Conservation (phyloP, 306 rosid species). For the Cicer judaicum region DNA sequence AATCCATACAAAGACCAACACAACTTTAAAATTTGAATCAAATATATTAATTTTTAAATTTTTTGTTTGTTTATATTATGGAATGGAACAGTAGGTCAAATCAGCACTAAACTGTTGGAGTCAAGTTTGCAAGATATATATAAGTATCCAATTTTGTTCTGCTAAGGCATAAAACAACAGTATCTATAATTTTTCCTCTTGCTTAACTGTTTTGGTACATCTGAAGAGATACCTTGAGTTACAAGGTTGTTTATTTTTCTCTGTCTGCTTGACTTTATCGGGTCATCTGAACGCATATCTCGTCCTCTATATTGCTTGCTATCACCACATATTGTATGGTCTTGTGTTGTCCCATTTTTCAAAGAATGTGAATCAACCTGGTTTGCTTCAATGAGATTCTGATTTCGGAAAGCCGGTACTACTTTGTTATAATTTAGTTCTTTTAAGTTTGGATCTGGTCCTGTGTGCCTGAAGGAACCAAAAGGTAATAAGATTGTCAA, state of each 20-base stretch:
- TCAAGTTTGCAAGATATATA: conserved; percentile 14
- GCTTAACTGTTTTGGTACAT: conserved; percentile 42
- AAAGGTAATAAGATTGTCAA: conserved; percentile 7
- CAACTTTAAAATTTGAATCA: too few species aligned
- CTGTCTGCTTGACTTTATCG: conserved; percentile 41
- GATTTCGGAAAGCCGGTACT: conserved; percentile 68
- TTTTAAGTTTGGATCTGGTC: conserved; percentile 53
- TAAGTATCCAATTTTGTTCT: conserved; percentile 1
- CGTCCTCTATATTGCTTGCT: conserved; percentile 34
- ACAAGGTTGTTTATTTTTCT: conserved; percentile 13
- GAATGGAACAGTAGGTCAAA: too few species aligned
- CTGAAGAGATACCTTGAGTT: conserved; percentile 35
- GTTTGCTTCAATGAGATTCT: conserved; percentile 45
- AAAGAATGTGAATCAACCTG: conserved; percentile 42
- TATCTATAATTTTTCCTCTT: conserved; percentile 37
- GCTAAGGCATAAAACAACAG: conserved; percentile 59
- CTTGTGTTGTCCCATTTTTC: conserved; percentile 40
- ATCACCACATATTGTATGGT: conserved; percentile 38
- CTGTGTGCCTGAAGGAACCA: conserved; percentile 53
- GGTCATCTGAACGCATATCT: conserved; percentile 37
- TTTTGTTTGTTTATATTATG: too few species aligned
- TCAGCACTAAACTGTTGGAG: too few species aligned
- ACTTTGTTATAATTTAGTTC: conserved; percentile 69
- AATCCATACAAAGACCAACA: too few species aligned
- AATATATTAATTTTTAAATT: too few species aligned